A percentile compares a stretch with the other conserved stretches of the same genome.
Evolutionary conservation across 2,329 filamentous ascomycete species (phyloP).

Genomic region (Cladophialophora bantiana): DNA sequence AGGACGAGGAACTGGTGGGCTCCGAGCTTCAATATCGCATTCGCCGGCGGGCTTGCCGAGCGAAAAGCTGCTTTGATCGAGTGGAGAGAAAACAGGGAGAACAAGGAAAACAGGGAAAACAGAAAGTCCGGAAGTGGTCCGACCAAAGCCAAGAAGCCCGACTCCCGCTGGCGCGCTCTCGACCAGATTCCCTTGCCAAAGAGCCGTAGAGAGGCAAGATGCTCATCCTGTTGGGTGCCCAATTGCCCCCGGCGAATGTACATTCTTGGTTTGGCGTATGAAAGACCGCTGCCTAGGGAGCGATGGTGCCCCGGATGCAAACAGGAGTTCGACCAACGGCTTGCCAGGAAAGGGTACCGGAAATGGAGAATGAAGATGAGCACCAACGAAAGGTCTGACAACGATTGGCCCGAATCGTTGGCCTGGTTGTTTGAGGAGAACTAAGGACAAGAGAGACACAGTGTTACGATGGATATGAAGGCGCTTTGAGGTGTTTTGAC

Average conservation of each 20-base stretch:
- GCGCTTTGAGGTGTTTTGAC: not conserved
- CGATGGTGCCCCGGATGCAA: slow-evolving; percentile 33
- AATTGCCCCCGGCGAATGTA: slow-evolving; percentile 25
- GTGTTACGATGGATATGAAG: not conserved
- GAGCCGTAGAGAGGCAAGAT: slow-evolving; percentile 29
- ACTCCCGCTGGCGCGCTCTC: slow-evolving; percentile 27
- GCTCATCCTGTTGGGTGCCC: slow-evolving; percentile 33
- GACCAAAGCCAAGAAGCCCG: not conserved
- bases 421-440: slow-evolving; percentile 11
- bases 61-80: slow-evolving; percentile 31
- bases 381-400: not conserved
- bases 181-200: slow-evolving; percentile 29
- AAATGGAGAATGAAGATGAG: slow-evolving; percentile 3
- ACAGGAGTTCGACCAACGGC: slow-evolving; percentile 22
- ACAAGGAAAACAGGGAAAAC: not conserved
- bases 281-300: slow-evolving; percentile 28
- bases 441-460: not conserved
- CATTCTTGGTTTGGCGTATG: slow-evolving; percentile 30
- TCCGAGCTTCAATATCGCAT: slow-evolving; percentile 2
- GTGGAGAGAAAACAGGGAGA: slow-evolving; percentile 28
- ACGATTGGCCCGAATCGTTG: slow-evolving; percentile 9
- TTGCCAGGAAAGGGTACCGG: slow-evolving; percentile 19
- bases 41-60: slow-evolving; percentile 24
- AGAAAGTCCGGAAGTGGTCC: not conserved
- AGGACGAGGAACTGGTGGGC: slow-evolving; percentile 12